Percentiles rank a stretch among this genome's conserved stretches.
Evolutionary conservation across 495 filamentous ascomycete species (phyloP).

Genomic region (Neurospora sp.): DNA sequence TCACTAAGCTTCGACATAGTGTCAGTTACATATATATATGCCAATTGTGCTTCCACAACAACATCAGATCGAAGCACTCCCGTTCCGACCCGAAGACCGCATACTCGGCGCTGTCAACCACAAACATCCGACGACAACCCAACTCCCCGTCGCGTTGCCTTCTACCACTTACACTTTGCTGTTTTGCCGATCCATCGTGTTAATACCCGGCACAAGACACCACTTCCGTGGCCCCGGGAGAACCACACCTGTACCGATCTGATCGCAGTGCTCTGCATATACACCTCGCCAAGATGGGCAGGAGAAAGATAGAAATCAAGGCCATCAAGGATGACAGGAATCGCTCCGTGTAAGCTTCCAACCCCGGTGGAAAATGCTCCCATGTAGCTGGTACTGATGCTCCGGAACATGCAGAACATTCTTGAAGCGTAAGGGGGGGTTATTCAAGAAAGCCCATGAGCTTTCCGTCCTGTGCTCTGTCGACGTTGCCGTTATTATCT

Average conservation of each 20-base stretch:
- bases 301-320: constrained; percentile 94
- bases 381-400: constrained; percentile 74
- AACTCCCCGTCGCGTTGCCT: not conserved
- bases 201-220: not conserved
- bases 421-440: constrained; percentile 92
- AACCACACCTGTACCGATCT: not conserved
- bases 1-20: not conserved
- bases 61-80: not conserved
- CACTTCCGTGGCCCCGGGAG: constrained; percentile 1
- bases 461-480: constrained; percentile 95
- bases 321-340: constrained; percentile 99
- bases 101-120: not conserved
- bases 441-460: constrained; percentile 99
- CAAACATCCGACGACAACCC: not conserved
- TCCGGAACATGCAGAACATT: constrained; percentile 70
- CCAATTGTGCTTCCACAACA: not conserved
- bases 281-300: constrained; percentile 42
- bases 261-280: not conserved
- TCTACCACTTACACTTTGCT: not conserved
- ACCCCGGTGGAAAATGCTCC: constrained; percentile 68
- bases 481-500: constrained; percentile 97
- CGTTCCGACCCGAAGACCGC: not conserved
- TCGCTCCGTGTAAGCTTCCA: constrained; percentile 80
- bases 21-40: not conserved
- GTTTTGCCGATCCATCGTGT: not conserved